These are phyloP conservation scores for Agrocybe praecox DNA, from an alignment of 768 basidiomycete species.

Conservation along the genomic window DNA sequence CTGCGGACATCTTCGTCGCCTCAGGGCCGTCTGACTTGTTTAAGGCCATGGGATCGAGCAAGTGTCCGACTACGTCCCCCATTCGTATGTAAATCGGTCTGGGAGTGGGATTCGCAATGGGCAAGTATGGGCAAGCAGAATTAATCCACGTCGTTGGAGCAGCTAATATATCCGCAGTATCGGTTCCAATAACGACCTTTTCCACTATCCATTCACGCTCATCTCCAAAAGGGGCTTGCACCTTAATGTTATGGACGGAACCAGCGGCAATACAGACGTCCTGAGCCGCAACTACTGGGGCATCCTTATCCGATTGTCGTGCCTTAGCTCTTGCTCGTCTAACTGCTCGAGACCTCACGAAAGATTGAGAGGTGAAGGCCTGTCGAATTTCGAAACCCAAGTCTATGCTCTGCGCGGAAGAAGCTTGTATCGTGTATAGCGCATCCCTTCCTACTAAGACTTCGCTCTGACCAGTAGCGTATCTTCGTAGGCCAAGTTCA, in stretches of 20 bases:
- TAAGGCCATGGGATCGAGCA: not conserved
- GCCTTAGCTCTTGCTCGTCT: too few relatives aligned
- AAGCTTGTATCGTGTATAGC: slow-evolving; percentile 1
- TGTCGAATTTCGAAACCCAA: slow-evolving; percentile 19
- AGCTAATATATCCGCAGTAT: too few relatives aligned
- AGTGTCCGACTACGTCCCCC: slow-evolving; percentile 14
- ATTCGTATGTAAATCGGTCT: slow-evolving; percentile 4
- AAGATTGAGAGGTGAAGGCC: slow-evolving; percentile 7
- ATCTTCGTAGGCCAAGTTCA: slow-evolving; percentile 7
- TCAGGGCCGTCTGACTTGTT: slow-evolving; percentile 5
- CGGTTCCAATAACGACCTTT: too few relatives aligned
- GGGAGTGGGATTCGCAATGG: slow-evolving; percentile 8
- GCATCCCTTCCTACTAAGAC: not conserved
- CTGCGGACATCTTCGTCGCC: not conserved
- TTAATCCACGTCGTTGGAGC: slow-evolving; percentile 14
- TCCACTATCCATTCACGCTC: too few relatives aligned
- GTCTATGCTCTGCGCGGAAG: too few relatives aligned
- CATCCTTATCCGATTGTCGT: too few relatives aligned
- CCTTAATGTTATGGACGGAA: too few relatives aligned
- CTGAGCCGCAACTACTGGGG: too few relatives aligned
- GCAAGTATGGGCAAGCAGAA: not conserved
- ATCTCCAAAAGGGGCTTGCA: too few relatives aligned
- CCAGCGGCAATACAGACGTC: too few relatives aligned
- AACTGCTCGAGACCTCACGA: slow-evolving; percentile 1
- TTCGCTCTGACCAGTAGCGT: slow-evolving; percentile 9